phyloP scores from a whole-genome alignment of 495 filamentous ascomycete genomes.

The Geopyxis carbonaria region DNA sequence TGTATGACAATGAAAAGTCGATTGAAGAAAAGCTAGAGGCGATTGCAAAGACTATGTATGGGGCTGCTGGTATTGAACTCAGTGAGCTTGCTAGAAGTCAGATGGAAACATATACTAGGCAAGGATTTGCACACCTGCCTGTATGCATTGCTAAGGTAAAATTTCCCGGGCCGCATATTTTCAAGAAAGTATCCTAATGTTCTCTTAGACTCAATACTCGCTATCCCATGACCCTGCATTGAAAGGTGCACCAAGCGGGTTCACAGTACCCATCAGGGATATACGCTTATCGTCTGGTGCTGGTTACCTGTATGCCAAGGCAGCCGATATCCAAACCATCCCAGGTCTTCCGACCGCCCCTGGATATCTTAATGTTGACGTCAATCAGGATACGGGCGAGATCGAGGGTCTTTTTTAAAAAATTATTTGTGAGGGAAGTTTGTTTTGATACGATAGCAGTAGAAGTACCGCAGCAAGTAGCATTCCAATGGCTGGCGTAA shows the following conservation, averaged over 20 bases:
- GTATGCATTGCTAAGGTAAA: conserved; percentile 74
- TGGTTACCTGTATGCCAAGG: conserved; percentile 72
- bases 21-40: conserved; percentile 82
- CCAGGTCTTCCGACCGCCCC: conserved; percentile 89
- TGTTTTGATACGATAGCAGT: too few species aligned
- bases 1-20: conserved; percentile 63
- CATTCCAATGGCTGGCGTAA: too few species aligned
- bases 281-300: conserved; percentile 86
- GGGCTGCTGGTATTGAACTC: conserved; percentile 78
- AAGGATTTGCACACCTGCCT: conserved; percentile 80
- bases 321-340: conserved; percentile 96
- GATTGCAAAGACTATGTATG: conserved; percentile 88
- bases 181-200: too few species aligned
- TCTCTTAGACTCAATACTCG: conserved; percentile 65
- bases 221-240: conserved; percentile 83
- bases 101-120: conserved; percentile 81
- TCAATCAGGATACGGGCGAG: conserved; percentile 83
- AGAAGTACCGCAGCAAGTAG: too few species aligned
- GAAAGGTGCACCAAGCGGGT: conserved; percentile 92
- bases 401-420: conserved; percentile 82
- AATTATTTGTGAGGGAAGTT: conserved; percentile 1
- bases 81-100: conserved; percentile 88
- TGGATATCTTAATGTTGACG: conserved; percentile 84
- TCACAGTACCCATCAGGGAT: conserved; percentile 88
- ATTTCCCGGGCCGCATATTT: background rate